Base-by-base conservation (phyloP, 1,284 basidiomycete genomes). In the Fomitopsis schrenkii region DNA sequence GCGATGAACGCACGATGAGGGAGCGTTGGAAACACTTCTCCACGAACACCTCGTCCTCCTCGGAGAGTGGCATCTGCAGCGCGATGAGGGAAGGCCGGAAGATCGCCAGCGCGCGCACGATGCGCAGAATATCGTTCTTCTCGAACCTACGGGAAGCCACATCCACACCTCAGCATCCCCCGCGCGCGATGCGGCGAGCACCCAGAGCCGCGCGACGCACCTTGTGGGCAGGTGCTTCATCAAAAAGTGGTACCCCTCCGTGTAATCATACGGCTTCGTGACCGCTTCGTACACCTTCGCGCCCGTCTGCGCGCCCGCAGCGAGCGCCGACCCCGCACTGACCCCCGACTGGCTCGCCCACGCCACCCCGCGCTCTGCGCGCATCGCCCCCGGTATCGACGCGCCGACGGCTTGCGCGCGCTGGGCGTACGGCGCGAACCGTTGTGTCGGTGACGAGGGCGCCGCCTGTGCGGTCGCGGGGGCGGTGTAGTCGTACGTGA, bases 11-110 rank as follows among this genome's bases (percentile, higher is more conserved):
- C 66, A 94, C 94, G 67, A 98, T 83, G 65, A 98, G 79, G 30
- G 95, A 95, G 48, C 97, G 84, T 74, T 98, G 96, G 74, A 98
- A 95, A 66, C 94, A 96, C 66, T 91, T 89, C 77, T 98, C 96
- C 60, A 98, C 90, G 75, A 98, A 98, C 3, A 96, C 83, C 74
- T 97, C 95, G 77, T 97, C 95, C 68, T 96, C 94, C 63, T 93
- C 86, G 15, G 92, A 91, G 74, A 97, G 80, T 30, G 94, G 93
- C 93, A 96, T 95, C 83, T 98, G 96, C 57, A 98, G 79, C 7
- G 97, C 96, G 70, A 99, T 98, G 62, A 98, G 83, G 59, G 93
- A 95, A 9, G 97, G 97, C 57, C 97, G 85, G 74, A 96, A 97
- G 55, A 97, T 94, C 41, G 97, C 95, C 57, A 99, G 81, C 17